Evolutionary conservation across 805 yeast genomes (phyloP).

Genomic region (Alloascoidea hylecoeti): DNA sequence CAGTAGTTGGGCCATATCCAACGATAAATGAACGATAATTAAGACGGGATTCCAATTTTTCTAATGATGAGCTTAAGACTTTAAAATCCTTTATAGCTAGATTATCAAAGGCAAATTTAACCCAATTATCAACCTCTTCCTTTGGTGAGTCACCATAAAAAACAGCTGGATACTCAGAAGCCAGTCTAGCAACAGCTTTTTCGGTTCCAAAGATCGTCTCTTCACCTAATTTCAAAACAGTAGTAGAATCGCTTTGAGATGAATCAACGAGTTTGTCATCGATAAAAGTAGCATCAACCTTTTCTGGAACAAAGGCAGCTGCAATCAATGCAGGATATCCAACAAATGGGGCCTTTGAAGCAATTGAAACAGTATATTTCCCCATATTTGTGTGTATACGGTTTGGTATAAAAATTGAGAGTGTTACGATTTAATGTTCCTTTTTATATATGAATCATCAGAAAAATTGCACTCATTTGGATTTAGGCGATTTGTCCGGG

Average conservation of each 20-base stretch:
- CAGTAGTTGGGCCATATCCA: slow-evolving; percentile 54
- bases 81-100: slow-evolving; percentile 79
- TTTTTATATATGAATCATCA: no score
- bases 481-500: no score
- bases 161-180: slow-evolving; percentile 40
- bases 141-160: slow-evolving; percentile 14
- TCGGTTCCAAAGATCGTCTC: slow-evolving; percentile 19
- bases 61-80: slow-evolving; percentile 64
- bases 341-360: slow-evolving; percentile 75
- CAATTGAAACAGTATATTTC: slow-evolving; percentile 36
- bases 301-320: slow-evolving; percentile 53
- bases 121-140: slow-evolving; percentile 32
- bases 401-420: no score
- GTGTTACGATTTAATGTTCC: no score
- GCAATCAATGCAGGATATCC: slow-evolving; percentile 74
- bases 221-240: slow-evolving; percentile 31
- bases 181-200: slow-evolving; percentile 29
- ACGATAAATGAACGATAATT: slow-evolving; percentile 71
- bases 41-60: slow-evolving; percentile 67
- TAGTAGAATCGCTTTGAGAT: slow-evolving; percentile 23
- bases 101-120: slow-evolving; percentile 49
- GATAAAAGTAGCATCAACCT: slow-evolving; percentile 36
- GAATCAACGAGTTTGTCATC: slow-evolving; percentile 57
- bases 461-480: no score
- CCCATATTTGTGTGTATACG: slow-evolving; percentile 13